Conservation (phyloP, 2,329 filamentous ascomycete genomes). For the Lizonia empirigonia region DNA sequence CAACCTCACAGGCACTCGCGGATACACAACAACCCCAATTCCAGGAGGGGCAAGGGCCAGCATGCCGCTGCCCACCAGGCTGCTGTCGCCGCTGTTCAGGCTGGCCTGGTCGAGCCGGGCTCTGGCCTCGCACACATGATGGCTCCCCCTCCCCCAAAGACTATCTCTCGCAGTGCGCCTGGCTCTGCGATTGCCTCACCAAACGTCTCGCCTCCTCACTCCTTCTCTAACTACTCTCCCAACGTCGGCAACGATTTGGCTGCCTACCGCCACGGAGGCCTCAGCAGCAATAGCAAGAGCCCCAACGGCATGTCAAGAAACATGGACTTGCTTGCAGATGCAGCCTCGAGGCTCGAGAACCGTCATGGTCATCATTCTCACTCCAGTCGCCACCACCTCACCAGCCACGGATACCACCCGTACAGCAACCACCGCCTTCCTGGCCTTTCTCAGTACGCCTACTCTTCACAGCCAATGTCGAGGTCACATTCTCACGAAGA, state of each 20-base stretch:
- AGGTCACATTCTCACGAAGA: slow-evolving; percentile 84
- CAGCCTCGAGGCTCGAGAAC: slow-evolving; percentile 69
- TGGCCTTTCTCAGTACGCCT: slow-evolving; percentile 55
- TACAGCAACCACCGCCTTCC: slow-evolving; percentile 66
- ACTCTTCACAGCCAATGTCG: slow-evolving; percentile 83
- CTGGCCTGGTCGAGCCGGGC: slow-evolving; percentile 58
- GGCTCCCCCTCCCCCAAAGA: slow-evolving; percentile 73
- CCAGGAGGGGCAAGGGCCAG: slow-evolving; percentile 86
- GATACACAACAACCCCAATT: slow-evolving; percentile 99
- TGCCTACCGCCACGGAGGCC: slow-evolving; percentile 55
- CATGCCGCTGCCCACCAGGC: slow-evolving; percentile 64
- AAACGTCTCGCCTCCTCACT: slow-evolving; percentile 93
- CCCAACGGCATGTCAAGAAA: slow-evolving; percentile 60
- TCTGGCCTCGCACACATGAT: slow-evolving; percentile 67
- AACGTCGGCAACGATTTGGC: slow-evolving; percentile 64
- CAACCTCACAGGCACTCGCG: slow-evolving; percentile 74
- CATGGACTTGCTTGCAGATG: slow-evolving; percentile 72
- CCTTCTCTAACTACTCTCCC: slow-evolving; percentile 68
- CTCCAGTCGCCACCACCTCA: slow-evolving; percentile 48
- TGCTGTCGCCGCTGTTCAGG: slow-evolving; percentile 58
- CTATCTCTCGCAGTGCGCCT: slow-evolving; percentile 86
- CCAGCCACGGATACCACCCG: slow-evolving; percentile 52
- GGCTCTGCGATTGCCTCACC: slow-evolving; percentile 87
- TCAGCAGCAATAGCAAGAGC: slow-evolving; percentile 48
- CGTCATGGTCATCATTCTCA: slow-evolving; percentile 56